phyloP scores from a whole-genome alignment of 352 stramenopile genomes.

The Globisporangium nagaii region DNA sequence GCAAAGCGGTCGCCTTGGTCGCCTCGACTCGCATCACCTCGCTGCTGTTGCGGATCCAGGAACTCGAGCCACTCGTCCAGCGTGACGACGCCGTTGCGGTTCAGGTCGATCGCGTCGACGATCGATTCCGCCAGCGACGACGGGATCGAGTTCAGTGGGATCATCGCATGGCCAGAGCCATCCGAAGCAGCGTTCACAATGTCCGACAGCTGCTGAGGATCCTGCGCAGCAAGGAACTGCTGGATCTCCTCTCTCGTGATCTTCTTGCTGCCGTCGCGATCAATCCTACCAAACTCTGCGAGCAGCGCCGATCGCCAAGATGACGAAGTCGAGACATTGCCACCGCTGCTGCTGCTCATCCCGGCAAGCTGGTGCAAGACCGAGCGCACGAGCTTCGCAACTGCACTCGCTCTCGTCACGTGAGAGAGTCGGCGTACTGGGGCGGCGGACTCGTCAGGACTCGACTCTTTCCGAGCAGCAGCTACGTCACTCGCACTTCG shows the following conservation, averaged over 20 bases:
- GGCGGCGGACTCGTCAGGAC: background rate
- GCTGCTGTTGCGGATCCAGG: slow-evolving; percentile 8
- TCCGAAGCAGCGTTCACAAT: background rate
- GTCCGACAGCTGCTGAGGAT: slow-evolving; percentile 6
- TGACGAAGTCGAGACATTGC: background rate
- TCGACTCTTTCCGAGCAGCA: background rate
- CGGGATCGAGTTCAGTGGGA: slow-evolving; percentile 7
- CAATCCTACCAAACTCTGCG: slow-evolving; percentile 40
- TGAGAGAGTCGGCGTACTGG: background rate
- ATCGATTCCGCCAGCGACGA: slow-evolving; percentile 23
- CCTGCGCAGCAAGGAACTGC: slow-evolving; percentile 25
- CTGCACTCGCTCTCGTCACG: background rate
- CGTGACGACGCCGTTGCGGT: slow-evolving; percentile 52
- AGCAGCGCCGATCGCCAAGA: slow-evolving; percentile 10
- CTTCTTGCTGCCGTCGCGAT: slow-evolving; percentile 46
- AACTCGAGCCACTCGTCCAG: slow-evolving; percentile 48
- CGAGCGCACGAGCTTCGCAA: slow-evolving; percentile 13
- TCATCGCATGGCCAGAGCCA: background rate
- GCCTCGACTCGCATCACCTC: background rate
- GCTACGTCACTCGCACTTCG: background rate
- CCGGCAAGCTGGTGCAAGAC: slow-evolving; percentile 15
- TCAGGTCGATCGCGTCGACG: slow-evolving; percentile 38
- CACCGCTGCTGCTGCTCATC: background rate
- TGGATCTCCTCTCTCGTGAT: slow-evolving; percentile 47
- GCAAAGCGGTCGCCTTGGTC: slow-evolving; percentile 6